Evolutionary conservation across 1,284 basidiomycete species (phyloP), one percentile per base, ranked within the genome.

Genomic region (Apiotrichum laibachii): DNA sequence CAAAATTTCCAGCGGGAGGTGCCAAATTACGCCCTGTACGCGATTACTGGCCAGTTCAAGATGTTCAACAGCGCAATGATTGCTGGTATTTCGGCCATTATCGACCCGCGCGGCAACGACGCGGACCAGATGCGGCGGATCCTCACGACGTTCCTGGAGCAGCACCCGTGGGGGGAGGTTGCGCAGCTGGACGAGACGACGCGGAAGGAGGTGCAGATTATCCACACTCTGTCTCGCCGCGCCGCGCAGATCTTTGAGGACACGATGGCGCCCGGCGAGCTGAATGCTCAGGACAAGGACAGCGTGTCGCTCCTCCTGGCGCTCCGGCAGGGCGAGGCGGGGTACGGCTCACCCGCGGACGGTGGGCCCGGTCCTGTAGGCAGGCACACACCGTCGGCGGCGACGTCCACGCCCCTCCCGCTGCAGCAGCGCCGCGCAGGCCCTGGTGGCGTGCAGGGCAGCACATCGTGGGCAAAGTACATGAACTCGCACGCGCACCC

Each of bases 11-110:
- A 71, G 50, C 58, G 69, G 11, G 73, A 74, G 42, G 69, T 73
- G 6, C 72, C 73, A 15, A 69, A 75, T 40, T 69, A 65, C 57
- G 53, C 61, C 5, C 53, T 71, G 34, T 70, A 63, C 43, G 56
- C 66, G 15, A 65, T 67, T 18, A 71, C 71, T 15, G 71, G 72
- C 12, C 73, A 75, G 56, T 75, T 73, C 61, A 74, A 70, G 51
- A 77, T 75, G 73, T 77, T 77, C 67, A 75, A 75, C 62, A 72
- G 71, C 33, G 76, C 76, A 2, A 79, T 79, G 77, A 78, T 79
- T 50, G 77, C 77, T 18, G 77, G 77, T 35, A 79, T 79, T 10
- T 72, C 70, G 11, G 77, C 77, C 12, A 79, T 79, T 57, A 76
- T 79, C 51, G 74, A 77, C 57, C 77, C 77, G 8, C 62, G 73